Percentiles rank a stretch among this genome's conserved stretches.
Conservation (phyloP, 108 stramenopile species). For the Nitzschia inconspicua region DNA sequence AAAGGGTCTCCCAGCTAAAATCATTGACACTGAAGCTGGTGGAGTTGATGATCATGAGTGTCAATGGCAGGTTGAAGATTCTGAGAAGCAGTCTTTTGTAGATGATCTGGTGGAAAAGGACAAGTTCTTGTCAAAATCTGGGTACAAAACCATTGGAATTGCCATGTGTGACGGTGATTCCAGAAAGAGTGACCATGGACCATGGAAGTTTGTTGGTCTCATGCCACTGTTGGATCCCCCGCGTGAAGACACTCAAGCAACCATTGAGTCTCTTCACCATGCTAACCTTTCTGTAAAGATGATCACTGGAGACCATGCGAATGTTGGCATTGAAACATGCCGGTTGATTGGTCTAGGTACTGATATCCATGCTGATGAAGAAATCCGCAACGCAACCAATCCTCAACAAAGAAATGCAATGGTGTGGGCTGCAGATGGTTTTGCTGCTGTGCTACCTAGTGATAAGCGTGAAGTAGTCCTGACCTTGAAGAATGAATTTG, state of each 20-base stretch:
- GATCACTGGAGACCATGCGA: conserved; percentile 85
- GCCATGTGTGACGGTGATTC: conserved; percentile 51
- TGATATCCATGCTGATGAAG: conserved; percentile 23
- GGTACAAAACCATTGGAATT: conserved; percentile 78
- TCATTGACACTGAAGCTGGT: conserved; percentile 66
- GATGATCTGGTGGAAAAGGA: conserved; percentile 24
- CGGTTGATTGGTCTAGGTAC: conserved; percentile 53
- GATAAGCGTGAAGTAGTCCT: conserved; percentile 73
- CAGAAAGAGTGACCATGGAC: conserved; percentile 33
- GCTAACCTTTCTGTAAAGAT: conserved; percentile 82
- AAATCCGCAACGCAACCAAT: conserved; percentile 7
- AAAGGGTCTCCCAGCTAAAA: conserved; percentile 74
- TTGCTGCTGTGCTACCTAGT: conserved; percentile 73
- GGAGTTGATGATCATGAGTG: conserved; percentile 58
- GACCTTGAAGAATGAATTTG: conserved; percentile 59
- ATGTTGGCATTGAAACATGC: conserved; percentile 56
- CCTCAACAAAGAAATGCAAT: conserved; percentile 32
- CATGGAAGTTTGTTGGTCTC: conserved; percentile 74
- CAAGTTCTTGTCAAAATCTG: conserved; percentile 29
- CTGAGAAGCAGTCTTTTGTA: conserved; percentile 25
- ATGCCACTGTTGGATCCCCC: conserved; percentile 86
- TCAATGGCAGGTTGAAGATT: conserved; percentile 62
- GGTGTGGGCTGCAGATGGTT: conserved; percentile 71
- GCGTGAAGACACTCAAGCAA: conserved; percentile 68
- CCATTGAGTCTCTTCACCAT: conserved; percentile 61